Percentiles rank a stretch among this genome's conserved stretches.
Evolutionary conservation across 345 rosid genomes (phyloP).

Genomic region (Balakata baccata): DNA sequence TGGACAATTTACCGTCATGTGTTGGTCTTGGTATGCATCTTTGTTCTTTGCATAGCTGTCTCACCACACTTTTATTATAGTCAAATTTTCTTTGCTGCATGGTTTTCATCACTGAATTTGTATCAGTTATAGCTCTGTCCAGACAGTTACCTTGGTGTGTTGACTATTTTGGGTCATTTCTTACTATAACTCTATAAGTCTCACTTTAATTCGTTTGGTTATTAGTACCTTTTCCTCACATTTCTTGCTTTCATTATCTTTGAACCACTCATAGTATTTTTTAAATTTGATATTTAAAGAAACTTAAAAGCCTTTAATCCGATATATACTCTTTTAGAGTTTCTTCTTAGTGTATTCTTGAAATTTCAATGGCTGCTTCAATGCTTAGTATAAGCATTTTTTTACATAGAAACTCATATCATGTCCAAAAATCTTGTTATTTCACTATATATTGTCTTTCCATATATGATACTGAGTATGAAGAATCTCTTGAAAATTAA

Average conservation of each 20-base stretch:
- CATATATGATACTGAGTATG: background rate
- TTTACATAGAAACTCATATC: background rate
- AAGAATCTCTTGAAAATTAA: background rate
- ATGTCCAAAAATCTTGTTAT: background rate
- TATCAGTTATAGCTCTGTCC: background rate
- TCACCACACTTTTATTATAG: conserved; percentile 1
- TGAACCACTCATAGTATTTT: background rate
- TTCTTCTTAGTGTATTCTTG: conserved; percentile 1
- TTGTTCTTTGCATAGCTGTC: background rate
- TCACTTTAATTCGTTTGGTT: background rate
- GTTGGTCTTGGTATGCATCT: conserved; percentile 79
- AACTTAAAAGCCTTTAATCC: background rate
- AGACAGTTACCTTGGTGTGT: background rate
- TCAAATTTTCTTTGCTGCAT: background rate
- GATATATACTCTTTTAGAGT: background rate
- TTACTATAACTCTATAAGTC: background rate
- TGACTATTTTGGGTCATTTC: background rate
- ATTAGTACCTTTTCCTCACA: background rate
- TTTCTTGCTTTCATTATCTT: background rate
- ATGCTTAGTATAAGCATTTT: background rate
- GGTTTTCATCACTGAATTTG: background rate
- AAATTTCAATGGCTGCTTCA: background rate
- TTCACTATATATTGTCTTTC: background rate
- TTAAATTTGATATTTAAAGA: background rate
- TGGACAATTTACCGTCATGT: conserved; percentile 60